Evolutionary conservation across 1,139 yeast genomes (phyloP).

Genomic region (Taiozyma sp.): DNA sequence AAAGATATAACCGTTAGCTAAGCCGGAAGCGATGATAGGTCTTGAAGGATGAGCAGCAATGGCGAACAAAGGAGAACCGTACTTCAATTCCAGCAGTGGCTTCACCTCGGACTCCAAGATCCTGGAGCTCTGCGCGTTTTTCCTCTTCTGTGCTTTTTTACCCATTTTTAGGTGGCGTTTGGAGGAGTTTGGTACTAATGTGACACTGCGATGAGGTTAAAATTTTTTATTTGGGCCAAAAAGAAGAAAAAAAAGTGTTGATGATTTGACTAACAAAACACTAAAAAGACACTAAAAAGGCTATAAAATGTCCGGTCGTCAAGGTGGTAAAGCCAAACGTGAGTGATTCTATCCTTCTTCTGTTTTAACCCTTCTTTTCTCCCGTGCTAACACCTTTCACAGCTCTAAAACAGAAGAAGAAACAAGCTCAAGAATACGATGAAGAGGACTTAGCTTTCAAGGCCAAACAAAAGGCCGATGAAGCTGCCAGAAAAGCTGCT

Average conservation of each 20-base stretch:
- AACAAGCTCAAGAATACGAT: conserved; percentile 65
- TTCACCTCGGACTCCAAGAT: conserved; percentile 12
- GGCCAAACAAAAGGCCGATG: conserved; percentile 93
- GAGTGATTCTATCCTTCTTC: conserved; percentile 1
- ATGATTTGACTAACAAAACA: background rate
- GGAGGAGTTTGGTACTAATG: too few species aligned
- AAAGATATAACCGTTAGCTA: conserved; percentile 72
- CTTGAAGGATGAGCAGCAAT: conserved; percentile 75
- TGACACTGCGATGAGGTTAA: background rate
- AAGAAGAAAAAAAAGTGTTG: background rate
- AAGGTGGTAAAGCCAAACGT: conserved; percentile 55
- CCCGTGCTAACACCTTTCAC: background rate
- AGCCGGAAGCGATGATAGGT: conserved; percentile 62
- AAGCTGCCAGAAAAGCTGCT: conserved; percentile 85
- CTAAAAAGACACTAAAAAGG: background rate
- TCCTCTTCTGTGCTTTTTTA: conserved; percentile 9
- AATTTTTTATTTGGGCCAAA: background rate
- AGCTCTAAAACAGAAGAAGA: conserved; percentile 52
- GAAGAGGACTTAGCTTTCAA: conserved; percentile 89
- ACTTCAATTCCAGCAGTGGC: conserved; percentile 49
- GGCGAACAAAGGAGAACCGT: conserved; percentile 63
- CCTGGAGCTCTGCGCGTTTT: conserved; percentile 4
- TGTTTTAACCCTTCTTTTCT: too few species aligned
- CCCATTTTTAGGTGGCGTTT: conserved; percentile 3
- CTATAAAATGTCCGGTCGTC: conserved; percentile 57